Percentiles rank a stretch among this genome's conserved stretches.
Conservation (phyloP, 495 filamentous ascomycete genomes). For the Ascodesmis nigricans region DNA sequence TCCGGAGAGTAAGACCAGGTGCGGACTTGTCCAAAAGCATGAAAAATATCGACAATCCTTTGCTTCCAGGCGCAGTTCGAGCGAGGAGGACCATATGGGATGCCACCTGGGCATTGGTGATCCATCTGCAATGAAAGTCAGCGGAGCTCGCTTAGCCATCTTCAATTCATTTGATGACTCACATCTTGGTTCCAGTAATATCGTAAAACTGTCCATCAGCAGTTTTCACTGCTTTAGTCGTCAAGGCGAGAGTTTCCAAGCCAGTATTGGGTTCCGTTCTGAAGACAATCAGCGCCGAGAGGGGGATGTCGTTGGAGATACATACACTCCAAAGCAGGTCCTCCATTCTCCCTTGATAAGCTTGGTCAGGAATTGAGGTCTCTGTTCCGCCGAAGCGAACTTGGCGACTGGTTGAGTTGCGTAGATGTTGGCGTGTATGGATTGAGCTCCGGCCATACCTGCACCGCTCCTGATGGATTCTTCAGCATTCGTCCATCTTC, state of each 20-base stretch:
- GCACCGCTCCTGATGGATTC: constrained; percentile 32
- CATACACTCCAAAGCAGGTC: constrained; percentile 45
- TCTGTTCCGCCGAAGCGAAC: constrained; percentile 40
- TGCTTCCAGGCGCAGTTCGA: constrained; percentile 42
- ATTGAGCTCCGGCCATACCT: constrained; percentile 55
- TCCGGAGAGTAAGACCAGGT: constrained; percentile 38
- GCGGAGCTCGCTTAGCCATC: too few species aligned
- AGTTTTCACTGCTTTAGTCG: constrained; percentile 33
- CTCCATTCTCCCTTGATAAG: constrained; percentile 47
- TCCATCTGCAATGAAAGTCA: constrained; percentile 35
- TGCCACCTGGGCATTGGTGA: constrained; percentile 56
- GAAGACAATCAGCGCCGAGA: not conserved
- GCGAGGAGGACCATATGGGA: constrained; percentile 58
- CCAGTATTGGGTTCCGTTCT: constrained; percentile 45
- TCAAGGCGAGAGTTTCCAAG: constrained; percentile 47
- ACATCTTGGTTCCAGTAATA: constrained; percentile 52
- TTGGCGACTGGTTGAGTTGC: constrained; percentile 38
- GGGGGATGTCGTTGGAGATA: not conserved
- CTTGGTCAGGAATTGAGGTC: constrained; percentile 38
- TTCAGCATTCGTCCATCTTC: not conserved
- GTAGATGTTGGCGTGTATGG: constrained; percentile 41
- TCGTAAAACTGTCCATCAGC: constrained; percentile 34
- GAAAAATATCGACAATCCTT: constrained; percentile 56
- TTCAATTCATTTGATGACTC: not conserved
- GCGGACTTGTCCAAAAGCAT: constrained; percentile 41